Evolutionary conservation across 768 basidiomycete genomes (phyloP).

Genomic region (Gloeophyllum trabeum): DNA sequence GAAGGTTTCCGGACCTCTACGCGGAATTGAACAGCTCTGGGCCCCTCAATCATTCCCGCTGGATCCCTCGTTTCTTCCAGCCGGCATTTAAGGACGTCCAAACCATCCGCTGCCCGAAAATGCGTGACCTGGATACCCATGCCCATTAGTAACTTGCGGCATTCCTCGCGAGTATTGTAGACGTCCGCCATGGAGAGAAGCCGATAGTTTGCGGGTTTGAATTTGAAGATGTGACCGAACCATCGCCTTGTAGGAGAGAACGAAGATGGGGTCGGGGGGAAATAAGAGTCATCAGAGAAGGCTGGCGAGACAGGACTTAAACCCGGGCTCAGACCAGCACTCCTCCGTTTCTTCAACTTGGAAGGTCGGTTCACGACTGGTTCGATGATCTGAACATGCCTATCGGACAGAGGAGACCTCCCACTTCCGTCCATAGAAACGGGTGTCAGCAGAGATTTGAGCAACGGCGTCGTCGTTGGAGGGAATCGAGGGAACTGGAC

Average conservation of each 20-base stretch:
- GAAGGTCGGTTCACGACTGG: no score
- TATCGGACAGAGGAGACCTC: no score
- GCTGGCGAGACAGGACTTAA: neutral
- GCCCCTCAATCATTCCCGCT: conserved; percentile 34
- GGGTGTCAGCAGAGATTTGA: no score
- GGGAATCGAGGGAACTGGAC: no score
- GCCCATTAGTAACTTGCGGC: conserved; percentile 57
- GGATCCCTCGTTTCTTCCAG: conserved; percentile 56
- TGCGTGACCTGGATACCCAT: conserved; percentile 62
- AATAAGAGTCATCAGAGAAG: neutral
- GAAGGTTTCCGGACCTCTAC: conserved; percentile 53
- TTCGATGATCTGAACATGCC: no score
- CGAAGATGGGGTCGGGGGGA: conserved; percentile 37
- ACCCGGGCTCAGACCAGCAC: neutral
- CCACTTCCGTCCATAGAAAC: no score
- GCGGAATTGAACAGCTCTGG: conserved; percentile 73
- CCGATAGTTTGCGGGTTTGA: conserved; percentile 53
- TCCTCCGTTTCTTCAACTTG: neutral
- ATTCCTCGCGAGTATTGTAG: conserved; percentile 61
- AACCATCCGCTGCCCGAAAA: conserved; percentile 36
- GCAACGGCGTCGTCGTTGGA: no score
- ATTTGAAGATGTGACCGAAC: conserved; percentile 84
- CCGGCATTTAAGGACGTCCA: conserved; percentile 66
- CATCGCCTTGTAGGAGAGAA: conserved; percentile 37
- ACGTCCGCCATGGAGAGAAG: conserved; percentile 50